phyloP scores from a whole-genome alignment of 257 asterid genomes.

The Petrea volubilis region DNA sequence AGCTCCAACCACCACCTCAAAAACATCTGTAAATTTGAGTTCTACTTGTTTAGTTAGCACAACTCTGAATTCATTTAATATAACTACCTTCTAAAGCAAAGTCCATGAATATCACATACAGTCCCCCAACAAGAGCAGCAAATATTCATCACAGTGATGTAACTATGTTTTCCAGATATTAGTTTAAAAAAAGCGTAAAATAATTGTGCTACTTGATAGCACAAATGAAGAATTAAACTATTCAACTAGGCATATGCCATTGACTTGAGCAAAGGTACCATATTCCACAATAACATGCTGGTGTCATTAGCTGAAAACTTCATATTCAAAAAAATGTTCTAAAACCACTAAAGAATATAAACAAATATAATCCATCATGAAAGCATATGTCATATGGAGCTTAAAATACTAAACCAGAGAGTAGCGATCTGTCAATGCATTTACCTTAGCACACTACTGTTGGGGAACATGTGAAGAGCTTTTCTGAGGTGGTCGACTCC shows the following conservation, averaged over 20 bases:
- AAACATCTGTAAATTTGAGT: too few relatives aligned
- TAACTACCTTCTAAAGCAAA: too few relatives aligned
- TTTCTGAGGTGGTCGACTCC: constrained; percentile 83
- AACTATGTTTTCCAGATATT: too few relatives aligned
- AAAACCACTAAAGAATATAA: neutral
- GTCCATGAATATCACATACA: too few relatives aligned
- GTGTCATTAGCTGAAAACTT: neutral
- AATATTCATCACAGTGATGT: too few relatives aligned
- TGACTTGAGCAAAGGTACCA: neutral
- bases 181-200: too few relatives aligned
- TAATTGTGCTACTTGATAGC: too few relatives aligned
- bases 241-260: neutral
- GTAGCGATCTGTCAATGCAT: neutral
- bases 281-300: neutral
- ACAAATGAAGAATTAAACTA: too few relatives aligned
- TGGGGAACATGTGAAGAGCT: constrained; percentile 84
- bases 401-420: neutral
- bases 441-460: constrained; percentile 76
- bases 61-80: too few relatives aligned
- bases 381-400: neutral
- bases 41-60: too few relatives aligned
- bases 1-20: too few relatives aligned
- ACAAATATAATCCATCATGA: neutral
- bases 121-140: too few relatives aligned
- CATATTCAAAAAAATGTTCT: neutral